Percentiles rank a stretch among this genome's conserved stretches.
These are phyloP conservation scores for Pulveroboletus ravenelii DNA, from an alignment of 768 basidiomycete genomes.

Conservation along the genomic window DNA sequence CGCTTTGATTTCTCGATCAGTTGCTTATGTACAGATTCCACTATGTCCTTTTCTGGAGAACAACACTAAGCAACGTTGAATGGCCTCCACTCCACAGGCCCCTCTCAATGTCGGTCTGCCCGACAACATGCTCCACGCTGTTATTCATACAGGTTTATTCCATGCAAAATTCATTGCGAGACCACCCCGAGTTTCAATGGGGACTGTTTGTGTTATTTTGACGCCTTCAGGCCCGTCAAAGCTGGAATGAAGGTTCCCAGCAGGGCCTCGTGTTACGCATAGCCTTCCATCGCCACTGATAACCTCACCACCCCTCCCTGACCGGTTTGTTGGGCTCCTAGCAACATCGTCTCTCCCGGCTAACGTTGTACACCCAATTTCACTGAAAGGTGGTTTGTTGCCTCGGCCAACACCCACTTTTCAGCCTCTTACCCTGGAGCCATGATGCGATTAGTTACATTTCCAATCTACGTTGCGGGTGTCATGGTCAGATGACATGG, in stretches of 20 bases:
- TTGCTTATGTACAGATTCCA: slow-evolving; percentile 4
- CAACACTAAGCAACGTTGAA: neutral
- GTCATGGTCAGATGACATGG: neutral
- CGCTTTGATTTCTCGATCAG: slow-evolving; percentile 9
- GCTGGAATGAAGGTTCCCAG: slow-evolving; percentile 5
- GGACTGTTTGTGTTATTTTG: neutral
- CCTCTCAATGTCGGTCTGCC: neutral
- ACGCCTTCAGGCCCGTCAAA: neutral
- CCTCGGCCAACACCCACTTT: too few species aligned
- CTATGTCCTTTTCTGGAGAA: slow-evolving; percentile 9
- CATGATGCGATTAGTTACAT: neutral
- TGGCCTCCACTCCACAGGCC: neutral
- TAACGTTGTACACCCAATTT: neutral
- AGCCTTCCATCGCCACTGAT: neutral
- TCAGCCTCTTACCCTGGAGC: neutral
- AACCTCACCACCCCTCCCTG: neutral
- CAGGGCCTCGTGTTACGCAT: slow-evolving; percentile 5
- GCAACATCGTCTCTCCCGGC: neutral
- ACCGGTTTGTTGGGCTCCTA: neutral
- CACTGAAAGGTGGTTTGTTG: too few species aligned
- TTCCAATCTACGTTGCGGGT: neutral
- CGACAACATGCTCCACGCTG: neutral
- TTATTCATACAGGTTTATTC: neutral
- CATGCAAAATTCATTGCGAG: neutral
- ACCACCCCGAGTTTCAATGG: neutral